Conservation (phyloP, 1,284 basidiomycete genomes). For the Ustilago trichophora region DNA sequence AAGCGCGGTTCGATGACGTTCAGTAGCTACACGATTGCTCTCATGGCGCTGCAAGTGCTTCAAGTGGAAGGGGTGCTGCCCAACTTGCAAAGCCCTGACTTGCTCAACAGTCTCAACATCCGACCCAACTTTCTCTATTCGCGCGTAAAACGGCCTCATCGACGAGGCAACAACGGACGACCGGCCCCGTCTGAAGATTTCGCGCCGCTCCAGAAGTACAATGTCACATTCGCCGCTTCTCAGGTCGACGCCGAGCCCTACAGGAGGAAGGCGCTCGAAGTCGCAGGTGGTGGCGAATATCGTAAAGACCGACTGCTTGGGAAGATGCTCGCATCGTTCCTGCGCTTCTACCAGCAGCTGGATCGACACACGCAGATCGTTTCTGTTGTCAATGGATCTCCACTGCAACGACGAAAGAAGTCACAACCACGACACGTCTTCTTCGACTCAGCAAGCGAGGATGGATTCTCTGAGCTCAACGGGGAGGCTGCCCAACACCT, state of each 20-base stretch:
- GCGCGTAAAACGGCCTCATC: slow-evolving; percentile 18
- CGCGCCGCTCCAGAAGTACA: slow-evolving; percentile 25
- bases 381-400: slow-evolving; percentile 31
- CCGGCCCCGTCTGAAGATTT: neutral
- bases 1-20: slow-evolving; percentile 40
- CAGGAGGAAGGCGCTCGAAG: slow-evolving; percentile 2
- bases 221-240: slow-evolving; percentile 23
- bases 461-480: neutral
- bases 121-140: slow-evolving; percentile 43
- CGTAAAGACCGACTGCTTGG: slow-evolving; percentile 27
- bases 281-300: neutral
- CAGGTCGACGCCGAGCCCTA: slow-evolving; percentile 2
- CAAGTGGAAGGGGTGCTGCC: slow-evolving; percentile 61
- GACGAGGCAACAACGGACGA: too few relatives aligned
- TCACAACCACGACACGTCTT: slow-evolving; percentile 8
- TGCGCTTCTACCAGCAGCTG: slow-evolving; percentile 26
- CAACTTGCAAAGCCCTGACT: slow-evolving; percentile 61
- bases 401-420: slow-evolving; percentile 6
- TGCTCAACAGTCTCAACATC: slow-evolving; percentile 46
- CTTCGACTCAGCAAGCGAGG: slow-evolving; percentile 20
- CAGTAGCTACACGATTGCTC: slow-evolving; percentile 57
- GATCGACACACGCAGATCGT: slow-evolving; percentile 15
- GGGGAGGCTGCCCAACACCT: neutral
- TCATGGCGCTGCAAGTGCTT: slow-evolving; percentile 63
- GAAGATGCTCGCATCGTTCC: slow-evolving; percentile 22